phyloP scores from a whole-genome alignment of 352 stramenopile species.

The Globisporangium takayamanum region DNA sequence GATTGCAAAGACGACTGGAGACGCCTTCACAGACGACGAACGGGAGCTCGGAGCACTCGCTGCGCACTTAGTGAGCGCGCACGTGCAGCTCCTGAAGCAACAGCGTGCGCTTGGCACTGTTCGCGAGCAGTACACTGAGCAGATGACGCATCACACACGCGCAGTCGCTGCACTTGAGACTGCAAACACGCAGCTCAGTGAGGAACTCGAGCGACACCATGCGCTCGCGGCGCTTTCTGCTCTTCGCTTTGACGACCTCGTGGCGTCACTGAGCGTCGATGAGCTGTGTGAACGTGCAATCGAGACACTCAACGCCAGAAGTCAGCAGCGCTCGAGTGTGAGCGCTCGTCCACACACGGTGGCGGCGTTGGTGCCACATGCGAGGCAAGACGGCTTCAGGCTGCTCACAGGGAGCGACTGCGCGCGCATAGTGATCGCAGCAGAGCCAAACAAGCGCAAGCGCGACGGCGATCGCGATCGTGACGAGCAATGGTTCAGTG shows the following conservation, averaged over 20 bases:
- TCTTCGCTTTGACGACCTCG: background rate
- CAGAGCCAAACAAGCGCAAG: background rate
- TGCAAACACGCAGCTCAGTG: background rate
- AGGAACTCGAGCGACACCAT: background rate
- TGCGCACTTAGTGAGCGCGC: conserved; percentile 5
- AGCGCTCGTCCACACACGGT: background rate
- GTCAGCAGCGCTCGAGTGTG: background rate
- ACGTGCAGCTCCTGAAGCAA: conserved; percentile 3
- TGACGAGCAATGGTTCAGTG: conserved; percentile 2
- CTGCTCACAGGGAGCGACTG: background rate
- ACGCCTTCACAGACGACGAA: conserved; percentile 12
- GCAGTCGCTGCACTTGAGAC: background rate
- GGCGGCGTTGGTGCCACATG: background rate
- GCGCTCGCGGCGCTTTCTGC: conserved; percentile 1
- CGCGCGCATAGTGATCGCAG: background rate
- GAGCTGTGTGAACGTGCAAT: conserved; percentile 7
- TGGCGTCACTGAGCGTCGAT: conserved; percentile 5
- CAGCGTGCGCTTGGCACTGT: background rate
- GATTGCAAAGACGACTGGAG: conserved; percentile 4
- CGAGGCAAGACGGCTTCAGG: background rate
- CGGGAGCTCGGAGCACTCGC: conserved; percentile 1
- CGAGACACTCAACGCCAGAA: background rate
- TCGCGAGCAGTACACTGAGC: too few species aligned
- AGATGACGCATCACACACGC: too few species aligned
- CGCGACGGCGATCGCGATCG: background rate